Evolutionary conservation across 257 asterid genomes (phyloP), one percentile per base, ranked within the genome.

Genomic region (Plectranthus barbatus): DNA sequence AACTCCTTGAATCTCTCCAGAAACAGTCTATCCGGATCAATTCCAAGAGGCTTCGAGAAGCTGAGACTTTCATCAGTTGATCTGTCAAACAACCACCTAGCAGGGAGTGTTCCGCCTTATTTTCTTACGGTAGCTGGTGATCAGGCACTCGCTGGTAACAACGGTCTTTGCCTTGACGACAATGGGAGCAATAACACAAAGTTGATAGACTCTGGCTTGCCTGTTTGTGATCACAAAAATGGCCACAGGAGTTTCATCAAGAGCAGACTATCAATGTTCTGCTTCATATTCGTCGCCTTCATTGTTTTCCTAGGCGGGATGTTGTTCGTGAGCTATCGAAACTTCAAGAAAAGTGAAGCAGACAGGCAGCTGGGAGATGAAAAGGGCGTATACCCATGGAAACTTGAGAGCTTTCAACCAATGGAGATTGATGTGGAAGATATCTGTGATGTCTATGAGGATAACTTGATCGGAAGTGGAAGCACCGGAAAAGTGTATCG

Each of bases 401-500:
- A 77, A 65, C 77, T 92, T 6, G 88, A 86, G 82, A 92, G 88
- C 77, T 92, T 89, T 80, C 97, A 89, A 68, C 84, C 77, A 29
- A 74, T 88, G 40, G 96, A 91, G 65, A 60, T 91, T 14, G 96
- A 84, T 60, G 88, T 70, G 7, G 90, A 88, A 54, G 98, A 88
- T 41, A 77, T 91, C 72, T 71, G 83, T 61, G 73, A 72, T n/a
- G 17, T 85, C 18, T 95, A 88, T 20, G 97, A 83, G 66, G 87
- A 83, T 34, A 88, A 83, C 66, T 63, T 91, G 79, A 80, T 91
- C 1, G 98, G 97, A 7, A 80, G 76, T 36, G 98, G 98, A 68
- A 83, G 95, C 63, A 86, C 97, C 0, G 97, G 98, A 11, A 88
- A 84, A 75, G 97, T 91, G 18, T 91, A 86, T 56, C 86, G 98